Conservation (phyloP, 257 asterid species). For the Salvia splendens region DNA sequence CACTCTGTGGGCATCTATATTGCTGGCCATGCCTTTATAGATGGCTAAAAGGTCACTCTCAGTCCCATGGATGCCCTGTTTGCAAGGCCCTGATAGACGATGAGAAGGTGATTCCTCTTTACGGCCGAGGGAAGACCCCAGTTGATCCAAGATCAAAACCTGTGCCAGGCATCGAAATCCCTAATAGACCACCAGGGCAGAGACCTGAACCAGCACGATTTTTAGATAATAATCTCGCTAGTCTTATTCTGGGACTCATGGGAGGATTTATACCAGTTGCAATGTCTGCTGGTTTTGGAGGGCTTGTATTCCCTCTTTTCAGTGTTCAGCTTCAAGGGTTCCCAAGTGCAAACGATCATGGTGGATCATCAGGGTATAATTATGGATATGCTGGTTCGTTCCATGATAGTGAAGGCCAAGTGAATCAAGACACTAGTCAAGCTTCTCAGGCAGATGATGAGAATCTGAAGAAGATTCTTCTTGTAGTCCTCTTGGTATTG, state of each 20-base stretch:
- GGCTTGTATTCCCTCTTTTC: conserved; percentile 48
- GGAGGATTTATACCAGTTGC: conserved; percentile 68
- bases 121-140: conserved; percentile 66
- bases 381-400: conserved; percentile 41
- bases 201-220: conserved; percentile 52
- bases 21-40: conserved; percentile 64
- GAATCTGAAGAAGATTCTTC: conserved; percentile 49
- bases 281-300: conserved; percentile 67
- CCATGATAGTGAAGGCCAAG: conserved; percentile 29
- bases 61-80: conserved; percentile 54
- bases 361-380: conserved; percentile 40
- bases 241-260: conserved; percentile 44
- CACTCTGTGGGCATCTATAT: conserved; percentile 58
- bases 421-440: conserved; percentile 32
- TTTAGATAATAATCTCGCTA: conserved; percentile 37
- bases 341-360: conserved; percentile 27
- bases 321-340: conserved; percentile 53
- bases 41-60: conserved; percentile 55
- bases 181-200: conserved; percentile 68
- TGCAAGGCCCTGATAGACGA: conserved; percentile 66
- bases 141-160: conserved; percentile 69
- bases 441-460: conserved; percentile 48
- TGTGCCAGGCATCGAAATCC: conserved; percentile 67
- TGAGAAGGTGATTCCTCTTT: conserved; percentile 64
- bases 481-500: conserved; percentile 43